A percentile compares a stretch with the other conserved stretches of the same genome.
phyloP scores from a whole-genome alignment of 2,329 filamentous ascomycete genomes.

The Alternaria ethzedia region DNA sequence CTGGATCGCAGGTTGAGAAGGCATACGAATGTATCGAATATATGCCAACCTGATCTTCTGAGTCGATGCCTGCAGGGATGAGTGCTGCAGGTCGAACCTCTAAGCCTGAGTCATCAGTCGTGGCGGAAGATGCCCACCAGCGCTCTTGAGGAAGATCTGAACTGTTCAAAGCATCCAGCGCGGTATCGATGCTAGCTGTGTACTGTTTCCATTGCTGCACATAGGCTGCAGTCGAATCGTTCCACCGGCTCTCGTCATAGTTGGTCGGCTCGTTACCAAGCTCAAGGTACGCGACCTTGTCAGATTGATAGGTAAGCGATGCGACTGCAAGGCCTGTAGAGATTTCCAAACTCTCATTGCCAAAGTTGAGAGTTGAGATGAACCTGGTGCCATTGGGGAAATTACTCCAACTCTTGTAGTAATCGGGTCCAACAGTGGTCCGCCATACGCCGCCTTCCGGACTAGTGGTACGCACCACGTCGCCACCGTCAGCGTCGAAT shows the following conservation, averaged over 20 bases:
- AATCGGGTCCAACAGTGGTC: slow-evolving; percentile 13
- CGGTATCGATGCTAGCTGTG: slow-evolving; percentile 7
- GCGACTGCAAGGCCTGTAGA: slow-evolving; percentile 13
- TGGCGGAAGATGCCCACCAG: slow-evolving; percentile 21
- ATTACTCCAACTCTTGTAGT: slow-evolving; percentile 17
- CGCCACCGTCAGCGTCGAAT: slow-evolving; percentile 5
- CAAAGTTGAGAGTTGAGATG: slow-evolving; percentile 17
- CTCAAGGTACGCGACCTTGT: slow-evolving; percentile 14
- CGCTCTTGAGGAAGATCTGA: slow-evolving; percentile 2
- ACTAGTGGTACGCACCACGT: slow-evolving; percentile 14
- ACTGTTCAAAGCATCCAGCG: slow-evolving; percentile 1
- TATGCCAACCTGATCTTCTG: slow-evolving; percentile 3
- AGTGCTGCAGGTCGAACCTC: slow-evolving; percentile 14
- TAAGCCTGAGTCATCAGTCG: slow-evolving; percentile 12
- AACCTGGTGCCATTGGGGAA: slow-evolving; percentile 16
- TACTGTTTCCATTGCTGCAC: slow-evolving; percentile 15
- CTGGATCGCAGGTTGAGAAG: slow-evolving; percentile 12
- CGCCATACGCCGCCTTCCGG: slow-evolving; percentile 12
- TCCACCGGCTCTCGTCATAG: slow-evolving; percentile 10
- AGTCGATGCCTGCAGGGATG: slow-evolving; percentile 15
- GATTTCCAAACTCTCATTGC: slow-evolving; percentile 13
- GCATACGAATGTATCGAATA: slow-evolving; percentile 15
- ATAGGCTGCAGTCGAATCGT: slow-evolving; percentile 10
- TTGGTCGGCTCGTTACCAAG: slow-evolving; percentile 18
- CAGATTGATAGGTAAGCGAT: slow-evolving; percentile 8